Conservation (phyloP, 257 asterid species). For the Solanum corneliomulleri region DNA sequence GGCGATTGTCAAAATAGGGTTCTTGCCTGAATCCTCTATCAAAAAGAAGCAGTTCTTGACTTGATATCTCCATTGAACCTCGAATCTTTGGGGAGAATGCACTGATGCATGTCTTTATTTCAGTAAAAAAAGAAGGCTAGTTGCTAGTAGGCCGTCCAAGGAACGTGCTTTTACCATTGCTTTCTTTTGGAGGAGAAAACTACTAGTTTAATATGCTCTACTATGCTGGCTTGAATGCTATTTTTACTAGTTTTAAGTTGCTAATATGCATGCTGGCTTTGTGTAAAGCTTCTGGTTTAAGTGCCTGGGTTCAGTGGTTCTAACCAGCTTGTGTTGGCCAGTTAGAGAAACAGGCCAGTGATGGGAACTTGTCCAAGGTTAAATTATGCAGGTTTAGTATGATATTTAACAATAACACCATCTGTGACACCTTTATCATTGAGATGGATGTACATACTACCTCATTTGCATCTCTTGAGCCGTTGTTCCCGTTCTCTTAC, state of each 20-base stretch:
- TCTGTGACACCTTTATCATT: background rate
- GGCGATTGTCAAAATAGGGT: background rate
- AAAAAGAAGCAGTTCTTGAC: background rate
- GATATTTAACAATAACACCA: background rate
- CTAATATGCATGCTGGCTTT: background rate
- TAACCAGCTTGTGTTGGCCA: background rate
- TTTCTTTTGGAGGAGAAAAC: background rate
- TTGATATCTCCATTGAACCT: background rate
- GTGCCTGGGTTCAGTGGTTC: background rate
- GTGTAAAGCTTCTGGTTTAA: background rate
- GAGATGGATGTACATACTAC: constrained; percentile 2
- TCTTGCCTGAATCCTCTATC: background rate
- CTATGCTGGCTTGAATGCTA: background rate
- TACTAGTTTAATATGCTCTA: background rate
- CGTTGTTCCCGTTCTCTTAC: background rate
- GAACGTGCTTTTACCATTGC: background rate
- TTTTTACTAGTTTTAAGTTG: background rate
- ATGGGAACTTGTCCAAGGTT: background rate
- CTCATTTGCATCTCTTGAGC: background rate
- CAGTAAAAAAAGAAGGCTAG: background rate
- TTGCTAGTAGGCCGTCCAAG: background rate
- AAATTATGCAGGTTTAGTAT: background rate
- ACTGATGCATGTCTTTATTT: background rate
- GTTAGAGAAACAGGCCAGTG: background rate
- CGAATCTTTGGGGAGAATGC: background rate